Evolutionary conservation across 2,329 filamentous ascomycete species (phyloP), one percentile per base, ranked within the genome.

Genomic region (Fusarium torreyae): DNA sequence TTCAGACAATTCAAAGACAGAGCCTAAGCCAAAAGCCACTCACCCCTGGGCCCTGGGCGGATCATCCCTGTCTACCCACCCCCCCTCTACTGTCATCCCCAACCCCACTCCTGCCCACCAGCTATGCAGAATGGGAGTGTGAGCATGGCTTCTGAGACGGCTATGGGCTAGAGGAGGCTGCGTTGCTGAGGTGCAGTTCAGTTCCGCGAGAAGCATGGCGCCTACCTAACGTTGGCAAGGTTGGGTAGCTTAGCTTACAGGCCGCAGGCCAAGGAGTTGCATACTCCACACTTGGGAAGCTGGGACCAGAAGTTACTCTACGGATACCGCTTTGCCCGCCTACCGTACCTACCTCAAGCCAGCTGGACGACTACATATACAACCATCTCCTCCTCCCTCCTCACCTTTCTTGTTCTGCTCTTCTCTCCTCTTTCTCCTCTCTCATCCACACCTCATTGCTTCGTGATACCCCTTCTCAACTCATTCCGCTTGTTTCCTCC

Each of bases 381-480:
- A 70, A 51, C 71, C 45, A 61, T 48, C 58, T 69, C 52, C 40
- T 72, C 72, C 69, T 63, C 61, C 57, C 56, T 33, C 53, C 66
- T 61, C 66, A 65, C 26, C 40, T 57, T 54, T 61, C 62, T 62
- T 62, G 57, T 68, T 66, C 63, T 69, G 66, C 51, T 66, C 65
- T 63, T 63, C 70, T 71, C 71, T 63, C 63, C 69, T 69, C 70
- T 69, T 57, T 65, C 61, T 69, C 57, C 53, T 62, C 66, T 65
- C 57, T 61, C 66, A 73, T 65, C 60, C 69, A 63, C 63, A 73
- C 60, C 51, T 69, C 67, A 58, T 72, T 73, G 71, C 70, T 72
- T 75, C 70, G 71, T 75, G 73, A 75, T 75, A 75, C 73, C 73
- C 73, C 71, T 52, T 52, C 53, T 63, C 50, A 53, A 50, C 63